Base-by-base conservation (phyloP, 2,329 filamentous ascomycete genomes). In the Phialophora macrospora region DNA sequence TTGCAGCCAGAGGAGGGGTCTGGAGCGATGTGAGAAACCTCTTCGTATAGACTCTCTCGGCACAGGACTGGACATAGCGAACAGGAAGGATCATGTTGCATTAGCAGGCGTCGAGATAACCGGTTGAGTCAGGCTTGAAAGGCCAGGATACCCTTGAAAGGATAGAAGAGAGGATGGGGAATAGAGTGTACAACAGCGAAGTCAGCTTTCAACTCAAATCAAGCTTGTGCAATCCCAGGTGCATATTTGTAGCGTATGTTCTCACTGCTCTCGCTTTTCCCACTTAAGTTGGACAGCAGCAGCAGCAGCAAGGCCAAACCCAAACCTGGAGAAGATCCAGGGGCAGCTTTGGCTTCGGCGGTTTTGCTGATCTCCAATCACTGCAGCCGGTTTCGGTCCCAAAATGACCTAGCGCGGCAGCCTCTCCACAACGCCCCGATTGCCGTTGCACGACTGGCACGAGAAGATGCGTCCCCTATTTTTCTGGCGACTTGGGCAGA, bases 1-100 rank as follows among this genome's bases (percentile, higher is more conserved):
- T 48, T 67, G n/a, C 61, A 60, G n/a, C 56, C 70, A 24, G 55
- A 51, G 3, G 69, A 71, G 51, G 65, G 62, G n/a, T 57, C 69
- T 46, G 54, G 54, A 26, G 67, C 62, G 55, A 62, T 72, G 12
- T 72, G 60, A 68, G 38, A 49, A 55, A 54, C 4, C 26, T 59
- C 41, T 55, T 55, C 63, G 56, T 65, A 63, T 58, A 62, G 57
- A 62, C 26, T 20, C 14, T 55, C 11, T 58, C 6, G 20, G 48
- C 41, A 17, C 41, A 34, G n/a, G 38, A 11, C 38, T n/a, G 63
- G 41, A 12, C 6, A 28, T 58, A 20, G 46, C 48, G 26, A 54
- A 44, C n/a, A 28, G 41, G 44, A 41, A 24, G 41, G 28, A 58
- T 24, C 26, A 49, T 41, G 28, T 51, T 52, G 61, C 41, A 57